Evolutionary conservation across 2,329 filamentous ascomycete genomes (phyloP), one percentile per base, ranked within the genome.

Genomic region (Pezicula carpinea): DNA sequence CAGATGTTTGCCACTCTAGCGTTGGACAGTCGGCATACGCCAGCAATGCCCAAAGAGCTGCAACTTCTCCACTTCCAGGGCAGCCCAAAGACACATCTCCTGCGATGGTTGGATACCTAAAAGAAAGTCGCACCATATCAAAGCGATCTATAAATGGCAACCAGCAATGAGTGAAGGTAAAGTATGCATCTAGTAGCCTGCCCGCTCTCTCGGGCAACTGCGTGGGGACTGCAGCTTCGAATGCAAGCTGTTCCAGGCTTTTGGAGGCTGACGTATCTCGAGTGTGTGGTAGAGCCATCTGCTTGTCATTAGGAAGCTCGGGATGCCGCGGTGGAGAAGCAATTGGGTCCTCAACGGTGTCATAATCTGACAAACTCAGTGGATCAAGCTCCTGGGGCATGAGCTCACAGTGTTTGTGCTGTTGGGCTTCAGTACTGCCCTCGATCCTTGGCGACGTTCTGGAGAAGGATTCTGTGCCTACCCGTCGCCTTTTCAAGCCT

Each of bases 151-250:
- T 70, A 31, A 89, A 80, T 0, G 85, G 85, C 23, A 89, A 73
- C 85, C 85, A 89, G 46, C 77, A 81, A 59, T 89, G 83, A 0
- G 82, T 86, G 55, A 85, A 87, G 1, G 83, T 77, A 48, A 87
- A 84, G 59, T 87, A 89, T 6, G 83, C 72, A 51, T 88, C 82
- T 29, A 89, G 66, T 6, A 89, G 70, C 31, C 23, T 36, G 17
- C 44, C 44, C 29, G 44, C 45, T 11, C 44, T 29, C 31, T 36
- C 43, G 5, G 38, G 43, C 6, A 49, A 17, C 13, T 23, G 29
- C n/a, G 14, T 17, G 15, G 33, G 29, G 8, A 44, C 29, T 18
- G 32, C 42, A 13, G 32, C 15, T 19, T 23, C n/a, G 29, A 44
- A 34, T 34, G 42, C 23, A 44, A 44, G 31, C 5, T 35, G 19